Evolutionary conservation across 495 filamentous ascomycete genomes (phyloP), one percentile per base, ranked within the genome.

Genomic region (Podospora comata): DNA sequence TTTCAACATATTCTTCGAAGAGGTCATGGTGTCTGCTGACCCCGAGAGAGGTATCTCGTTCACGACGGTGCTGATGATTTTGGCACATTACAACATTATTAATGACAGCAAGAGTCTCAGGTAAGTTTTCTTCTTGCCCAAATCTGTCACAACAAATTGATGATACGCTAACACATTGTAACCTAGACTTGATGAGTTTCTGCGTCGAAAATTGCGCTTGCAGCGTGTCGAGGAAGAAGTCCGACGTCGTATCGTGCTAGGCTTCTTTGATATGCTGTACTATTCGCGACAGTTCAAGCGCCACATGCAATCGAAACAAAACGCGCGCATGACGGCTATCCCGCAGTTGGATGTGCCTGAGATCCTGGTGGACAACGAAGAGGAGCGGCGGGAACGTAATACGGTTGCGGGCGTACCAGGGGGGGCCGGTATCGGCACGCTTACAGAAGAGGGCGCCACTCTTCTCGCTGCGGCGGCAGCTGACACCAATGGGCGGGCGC

Each of bases 81-180:
- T 99, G 19, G 94, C 96, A 18, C 96, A 99, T 79, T 95, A 98
- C 84, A 99, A 99, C 69, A 92, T 99, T 74, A 99, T 99, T 75
- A 96, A 88, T 69, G 95, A 99, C 82, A 97, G 88, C 82, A 97
- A 97, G 83, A 95, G 92, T 79, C 79, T 99, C 71, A 87, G 88
- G 89, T 90, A 85, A 73, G 79, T 69, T 26, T 9, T 11, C 13
- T 65, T 18, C 55, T 20, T 58, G 13, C 48, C 30, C 19, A 13
- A 15, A 2, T 53, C 5, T 5, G 16, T 30, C 23, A 30, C n/a
- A 62, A 48, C 30, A 70, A 56, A 68, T 70, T 69, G 60, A 72
- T 9, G 39, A 48, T 48, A 16, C 7, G 15, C 66, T 70, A 28
- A 64, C 62, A n/a, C n/a, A 0, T 55, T n/a, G 0, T 58, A 19